Evolutionary conservation across 1,139 yeast species (phyloP).

Genomic region (Taphrina wiesneri): DNA sequence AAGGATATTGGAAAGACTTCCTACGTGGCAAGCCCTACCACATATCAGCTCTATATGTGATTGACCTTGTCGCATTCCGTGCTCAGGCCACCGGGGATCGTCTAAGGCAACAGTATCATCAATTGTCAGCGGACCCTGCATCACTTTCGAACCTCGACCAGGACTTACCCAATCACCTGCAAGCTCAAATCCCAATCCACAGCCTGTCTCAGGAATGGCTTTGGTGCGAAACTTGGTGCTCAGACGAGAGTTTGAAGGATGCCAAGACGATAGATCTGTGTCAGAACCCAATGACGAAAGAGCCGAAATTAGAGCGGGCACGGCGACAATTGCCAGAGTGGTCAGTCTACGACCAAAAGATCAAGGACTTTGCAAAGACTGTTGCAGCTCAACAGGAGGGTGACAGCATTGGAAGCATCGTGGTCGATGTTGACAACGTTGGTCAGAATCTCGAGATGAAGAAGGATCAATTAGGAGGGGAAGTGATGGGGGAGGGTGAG

Average conservation of each 20-base stretch:
- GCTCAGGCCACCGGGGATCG: constrained; percentile 71
- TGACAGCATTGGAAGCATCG: constrained; percentile 14
- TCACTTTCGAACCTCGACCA: constrained; percentile 86
- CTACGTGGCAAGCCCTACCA: constrained; percentile 65
- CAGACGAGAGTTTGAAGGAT: constrained; percentile 57
- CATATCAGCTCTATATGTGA: constrained; percentile 77
- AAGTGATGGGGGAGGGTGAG: background rate
- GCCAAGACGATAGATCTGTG: constrained; percentile 84
- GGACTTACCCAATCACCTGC: constrained; percentile 86
- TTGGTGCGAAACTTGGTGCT: constrained; percentile 95
- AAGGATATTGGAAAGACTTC: constrained; percentile 80
- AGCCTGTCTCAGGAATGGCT: constrained; percentile 82
- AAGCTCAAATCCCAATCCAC: constrained; percentile 62
- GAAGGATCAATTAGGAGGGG: constrained; percentile 24
- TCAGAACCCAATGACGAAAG: constrained; percentile 77
- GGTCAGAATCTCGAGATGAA: constrained; percentile 29
- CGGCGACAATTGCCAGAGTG: constrained; percentile 77
- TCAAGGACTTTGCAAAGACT: constrained; percentile 44
- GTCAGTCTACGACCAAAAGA: constrained; percentile 61
- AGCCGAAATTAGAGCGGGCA: constrained; percentile 72
- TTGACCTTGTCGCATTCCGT: constrained; percentile 70
- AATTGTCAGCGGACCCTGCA: constrained; percentile 71
- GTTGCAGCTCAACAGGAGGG: constrained; percentile 9
- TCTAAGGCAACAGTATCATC: constrained; percentile 82
- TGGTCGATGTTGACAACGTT: constrained; percentile 28